These are phyloP conservation scores for Mucor mucedo DNA, from an alignment of 371 early-diverging fungal species.

Conservation along the genomic window DNA sequence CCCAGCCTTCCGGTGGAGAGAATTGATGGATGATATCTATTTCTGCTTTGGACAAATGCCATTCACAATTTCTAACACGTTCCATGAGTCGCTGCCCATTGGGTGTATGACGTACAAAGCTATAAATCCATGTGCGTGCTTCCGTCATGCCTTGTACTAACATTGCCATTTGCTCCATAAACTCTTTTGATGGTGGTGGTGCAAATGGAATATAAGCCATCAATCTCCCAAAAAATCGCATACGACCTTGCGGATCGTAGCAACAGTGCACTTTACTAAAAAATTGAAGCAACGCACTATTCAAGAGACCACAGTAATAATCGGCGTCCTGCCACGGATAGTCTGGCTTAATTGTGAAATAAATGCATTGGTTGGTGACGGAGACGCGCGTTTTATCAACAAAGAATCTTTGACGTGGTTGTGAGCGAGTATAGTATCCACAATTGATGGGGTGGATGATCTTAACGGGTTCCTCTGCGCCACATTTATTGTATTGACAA, in stretches of 20 bases:
- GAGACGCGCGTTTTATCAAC: constrained; percentile 43
- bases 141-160: constrained; percentile 30
- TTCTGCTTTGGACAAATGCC: constrained; percentile 31
- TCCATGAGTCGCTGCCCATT: constrained; percentile 28
- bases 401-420: constrained; percentile 66
- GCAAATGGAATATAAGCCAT: constrained; percentile 70
- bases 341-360: constrained; percentile 52
- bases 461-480: constrained; percentile 57
- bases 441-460: constrained; percentile 71
- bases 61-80: constrained; percentile 39
- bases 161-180: constrained; percentile 20
- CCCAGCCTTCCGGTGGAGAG: constrained; percentile 4
- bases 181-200: constrained; percentile 33
- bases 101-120: constrained; percentile 15
- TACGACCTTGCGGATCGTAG: constrained; percentile 69
- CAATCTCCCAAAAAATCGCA: constrained; percentile 63
- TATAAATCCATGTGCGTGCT: constrained; percentile 29
- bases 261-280: constrained; percentile 58
- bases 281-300: constrained; percentile 61
- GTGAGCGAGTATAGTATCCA: constrained; percentile 65
- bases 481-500: constrained; percentile 64
- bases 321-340: constrained; percentile 33
- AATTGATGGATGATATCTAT: not conserved
- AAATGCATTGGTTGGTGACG: constrained; percentile 68
- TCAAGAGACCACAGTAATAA: constrained; percentile 61